Conservation (phyloP, 352 stramenopile species). For the Thraustochytrium striatum region DNA sequence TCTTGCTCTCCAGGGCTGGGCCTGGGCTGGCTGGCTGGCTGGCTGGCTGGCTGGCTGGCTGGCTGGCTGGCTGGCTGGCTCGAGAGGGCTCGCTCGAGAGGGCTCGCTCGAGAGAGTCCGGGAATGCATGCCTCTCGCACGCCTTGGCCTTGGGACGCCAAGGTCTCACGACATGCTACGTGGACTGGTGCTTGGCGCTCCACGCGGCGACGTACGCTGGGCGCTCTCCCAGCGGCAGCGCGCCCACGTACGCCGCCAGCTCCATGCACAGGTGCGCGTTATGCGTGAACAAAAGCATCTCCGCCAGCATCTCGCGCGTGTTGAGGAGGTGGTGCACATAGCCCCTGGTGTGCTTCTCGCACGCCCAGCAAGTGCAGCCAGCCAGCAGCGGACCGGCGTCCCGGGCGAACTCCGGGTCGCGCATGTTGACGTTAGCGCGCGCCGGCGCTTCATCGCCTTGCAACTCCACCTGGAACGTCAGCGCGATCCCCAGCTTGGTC, state of each 20-base stretch:
- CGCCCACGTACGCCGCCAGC: not conserved
- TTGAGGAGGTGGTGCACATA: conserved; percentile 77
- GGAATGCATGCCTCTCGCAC: no score
- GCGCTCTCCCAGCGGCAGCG: not conserved
- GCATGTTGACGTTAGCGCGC: conserved; percentile 62
- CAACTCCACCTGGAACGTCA: not conserved
- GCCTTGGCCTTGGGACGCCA: no score
- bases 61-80: no score
- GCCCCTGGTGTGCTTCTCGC: conserved; percentile 66
- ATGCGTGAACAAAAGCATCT: conserved; percentile 65
- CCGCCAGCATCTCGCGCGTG: conserved; percentile 72
- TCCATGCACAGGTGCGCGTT: conserved; percentile 14
- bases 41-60: no score
- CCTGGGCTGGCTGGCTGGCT: no score
- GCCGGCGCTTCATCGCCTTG: not conserved
- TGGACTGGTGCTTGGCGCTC: no score
- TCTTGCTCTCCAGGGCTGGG: no score
- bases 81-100: no score
- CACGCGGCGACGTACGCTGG: not conserved
- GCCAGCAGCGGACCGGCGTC: conserved; percentile 65
- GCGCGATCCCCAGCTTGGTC: not conserved
- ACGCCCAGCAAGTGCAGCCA: conserved; percentile 69
- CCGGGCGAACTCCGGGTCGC: conserved; percentile 63
- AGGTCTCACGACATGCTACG: no score
- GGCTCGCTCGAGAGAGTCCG: no score